Conservation (phyloP, 768 basidiomycete species). For the Tricholoma furcatifolium region DNA sequence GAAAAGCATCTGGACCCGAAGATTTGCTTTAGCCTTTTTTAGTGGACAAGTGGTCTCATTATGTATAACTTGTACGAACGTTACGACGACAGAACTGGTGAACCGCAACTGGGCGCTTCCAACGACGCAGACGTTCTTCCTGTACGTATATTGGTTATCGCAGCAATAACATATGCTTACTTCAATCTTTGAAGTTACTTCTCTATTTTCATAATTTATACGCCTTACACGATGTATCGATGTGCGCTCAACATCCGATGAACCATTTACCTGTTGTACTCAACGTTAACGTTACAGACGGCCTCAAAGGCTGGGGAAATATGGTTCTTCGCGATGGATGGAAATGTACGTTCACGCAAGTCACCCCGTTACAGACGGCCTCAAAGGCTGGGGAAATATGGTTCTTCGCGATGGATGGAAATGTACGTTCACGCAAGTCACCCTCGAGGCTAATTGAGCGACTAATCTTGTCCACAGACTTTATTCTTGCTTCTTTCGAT, state of each 20-base stretch:
- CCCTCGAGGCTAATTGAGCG: background rate
- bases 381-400: slow-evolving; percentile 79
- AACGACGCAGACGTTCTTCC: slow-evolving; percentile 81
- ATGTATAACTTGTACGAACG: slow-evolving; percentile 88
- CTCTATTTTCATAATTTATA: slow-evolving; percentile 70
- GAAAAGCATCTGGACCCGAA: slow-evolving; percentile 75
- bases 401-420: slow-evolving; percentile 81
- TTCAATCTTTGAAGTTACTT: slow-evolving; percentile 57
- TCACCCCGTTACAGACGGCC: slow-evolving; percentile 54
- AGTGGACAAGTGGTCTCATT: slow-evolving; percentile 83
- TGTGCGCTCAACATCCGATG: slow-evolving; percentile 45
- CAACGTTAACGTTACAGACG: slow-evolving; percentile 48
- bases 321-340: slow-evolving; percentile 76
- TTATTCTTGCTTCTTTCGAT: slow-evolving; percentile 76
- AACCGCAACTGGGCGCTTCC: slow-evolving; percentile 68
- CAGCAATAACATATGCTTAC: background rate
- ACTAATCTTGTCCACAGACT: slow-evolving; percentile 42
- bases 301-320: slow-evolving; percentile 80
- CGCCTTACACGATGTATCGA: slow-evolving; percentile 87
- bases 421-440: slow-evolving; percentile 45
- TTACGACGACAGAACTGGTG: slow-evolving; percentile 79
- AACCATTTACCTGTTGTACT: slow-evolving; percentile 1
- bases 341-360: slow-evolving; percentile 61
- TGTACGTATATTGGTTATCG: slow-evolving; percentile 47
- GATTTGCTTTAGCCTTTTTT: slow-evolving; percentile 66